Evolutionary conservation across 495 filamentous ascomycete species (phyloP), one percentile per base, ranked within the genome.

Genomic region (Penicillium lagena): DNA sequence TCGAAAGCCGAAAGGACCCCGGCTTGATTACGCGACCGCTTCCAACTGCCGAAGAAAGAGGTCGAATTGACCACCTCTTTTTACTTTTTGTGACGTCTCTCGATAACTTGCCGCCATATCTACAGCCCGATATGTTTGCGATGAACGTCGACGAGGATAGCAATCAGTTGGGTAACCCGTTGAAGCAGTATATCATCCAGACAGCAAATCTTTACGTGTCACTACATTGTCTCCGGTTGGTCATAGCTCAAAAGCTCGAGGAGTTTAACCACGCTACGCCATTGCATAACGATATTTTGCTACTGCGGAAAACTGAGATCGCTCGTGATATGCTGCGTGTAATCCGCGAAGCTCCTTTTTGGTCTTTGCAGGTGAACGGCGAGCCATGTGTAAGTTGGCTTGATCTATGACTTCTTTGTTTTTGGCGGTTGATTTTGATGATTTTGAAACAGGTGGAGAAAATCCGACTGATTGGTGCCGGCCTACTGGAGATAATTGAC

Each of bases 401-500:
- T 7, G 7, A 22, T 14, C 30, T 14, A 15, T 0, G 2, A 33
- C 12, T 4, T 3, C 4, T 22, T 22, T 22, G 2, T 6, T 22
- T 8, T 39, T 40, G 29, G 9, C 8, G 13, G 17, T 3, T 9
- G 10, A 36, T 47, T 37, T 50, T 50, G 45, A 59, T 45, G 12
- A 17, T 40, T 33, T 22, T 22, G 22, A n/a, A 30, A 28, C 17
- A 62, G 58, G 58, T 62, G 1, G 59, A 62, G 42, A 62, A 62
- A 35, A 57, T 62, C 13, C 47, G 59, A 12, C 50, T 60, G 14
- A 58, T 60, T 7, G 56, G 59, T 12, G 59, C 59, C 14, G 52
- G 50, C 35, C 43, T 62, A 6, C 47, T 62, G 12, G 59, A 51
- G 35, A 58, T 62, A 14, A 60, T 61, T 13, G 51, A 60, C 39